Base-by-base conservation (phyloP, 352 stramenopile genomes). In the Detonula confervacea region DNA sequence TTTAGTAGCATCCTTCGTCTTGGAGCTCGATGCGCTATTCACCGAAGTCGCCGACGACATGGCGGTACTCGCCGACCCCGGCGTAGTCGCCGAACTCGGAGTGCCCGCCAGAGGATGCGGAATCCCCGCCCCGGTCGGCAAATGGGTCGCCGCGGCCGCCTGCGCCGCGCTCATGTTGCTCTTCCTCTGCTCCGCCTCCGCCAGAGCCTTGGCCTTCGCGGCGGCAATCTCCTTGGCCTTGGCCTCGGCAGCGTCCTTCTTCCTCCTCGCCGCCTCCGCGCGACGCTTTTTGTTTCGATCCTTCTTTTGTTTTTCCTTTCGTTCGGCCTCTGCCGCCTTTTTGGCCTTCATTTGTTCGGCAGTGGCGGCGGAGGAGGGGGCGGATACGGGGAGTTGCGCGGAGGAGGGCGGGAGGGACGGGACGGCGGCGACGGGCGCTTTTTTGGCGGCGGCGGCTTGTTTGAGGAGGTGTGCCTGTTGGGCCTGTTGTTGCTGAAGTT, bases 381-480 rank as follows among this genome's bases (percentile, higher is more conserved):
- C n/a, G n/a, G n/a, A n/a, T 14, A n/a, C 14, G 16, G 4, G 42
- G 12, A 61, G 49, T 57, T 7, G 27, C 30, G 29, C 11, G 1
- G n/a, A 14, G 0, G 33, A 11, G 29, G 27, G n/a, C 3, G n/a
- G 37, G 4, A 22, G 24, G 12, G 25, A 29, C 1, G 18, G 12
- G 4, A 4, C 39, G 12, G 33, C 7, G 1, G 52, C 0, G 35
- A 68, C 33, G 25, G 72, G 55, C 57, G 74, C 57, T 52, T 80
- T 73, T 60, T 73, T 47, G 35, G 71, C 71, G 4, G 33, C 73
- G 46, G 39, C 39, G 37, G 22, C 24, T 69, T 70, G 61, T 16
- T n/a, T 29, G 9, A 25, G 42, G 9, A 46, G 35, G 16, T 62
- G 42, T 46, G n/a, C n/a, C n/a, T n/a, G n/a, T n/a, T n/a, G n/a